phyloP scores from a whole-genome alignment of 2,329 filamentous ascomycete species.

The Dactylellina haptotyla region DNA sequence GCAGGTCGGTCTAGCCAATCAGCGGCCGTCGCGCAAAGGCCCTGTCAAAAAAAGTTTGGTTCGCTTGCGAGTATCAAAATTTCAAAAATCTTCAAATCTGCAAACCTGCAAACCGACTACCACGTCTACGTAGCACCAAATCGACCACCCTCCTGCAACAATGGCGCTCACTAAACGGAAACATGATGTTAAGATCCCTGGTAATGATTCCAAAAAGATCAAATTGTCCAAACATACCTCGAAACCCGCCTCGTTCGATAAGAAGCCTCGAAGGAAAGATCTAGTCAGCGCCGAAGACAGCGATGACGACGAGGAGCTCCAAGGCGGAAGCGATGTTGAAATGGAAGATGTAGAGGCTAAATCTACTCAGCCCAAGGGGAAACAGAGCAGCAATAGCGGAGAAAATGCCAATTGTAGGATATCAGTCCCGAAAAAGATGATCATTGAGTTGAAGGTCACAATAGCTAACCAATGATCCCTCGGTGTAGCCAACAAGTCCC shows the following conservation, averaged over 20 bases:
- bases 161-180: slow-evolving; percentile 49
- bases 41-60: slow-evolving; percentile 33
- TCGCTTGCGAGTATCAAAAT: neutral
- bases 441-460: neutral
- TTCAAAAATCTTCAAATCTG: slow-evolving; percentile 22
- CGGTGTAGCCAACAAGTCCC: slow-evolving; percentile 70
- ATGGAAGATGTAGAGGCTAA: slow-evolving; percentile 59
- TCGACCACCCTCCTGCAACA: neutral
- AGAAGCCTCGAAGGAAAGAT: slow-evolving; percentile 40
- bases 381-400: slow-evolving; percentile 61
- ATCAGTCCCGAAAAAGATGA: slow-evolving; percentile 33
- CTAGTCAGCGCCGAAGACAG: slow-evolving; percentile 58
- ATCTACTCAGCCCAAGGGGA: slow-evolving; percentile 62
- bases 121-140: neutral
- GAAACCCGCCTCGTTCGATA: slow-evolving; percentile 20
- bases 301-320: slow-evolving; percentile 61
- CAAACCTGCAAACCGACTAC: slow-evolving; percentile 2
- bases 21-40: slow-evolving; percentile 37
- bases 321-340: slow-evolving; percentile 62
- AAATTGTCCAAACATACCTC: slow-evolving; percentile 40
- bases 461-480: slow-evolving; percentile 31
- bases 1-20: slow-evolving; percentile 28
- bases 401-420: slow-evolving; percentile 38
- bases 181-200: slow-evolving; percentile 38
- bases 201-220: slow-evolving; percentile 45